A percentile compares a stretch with the other conserved stretches of the same genome.
Evolutionary conservation across 1,139 yeast genomes (phyloP).

Genomic region (Candida pseudocylindracea): DNA sequence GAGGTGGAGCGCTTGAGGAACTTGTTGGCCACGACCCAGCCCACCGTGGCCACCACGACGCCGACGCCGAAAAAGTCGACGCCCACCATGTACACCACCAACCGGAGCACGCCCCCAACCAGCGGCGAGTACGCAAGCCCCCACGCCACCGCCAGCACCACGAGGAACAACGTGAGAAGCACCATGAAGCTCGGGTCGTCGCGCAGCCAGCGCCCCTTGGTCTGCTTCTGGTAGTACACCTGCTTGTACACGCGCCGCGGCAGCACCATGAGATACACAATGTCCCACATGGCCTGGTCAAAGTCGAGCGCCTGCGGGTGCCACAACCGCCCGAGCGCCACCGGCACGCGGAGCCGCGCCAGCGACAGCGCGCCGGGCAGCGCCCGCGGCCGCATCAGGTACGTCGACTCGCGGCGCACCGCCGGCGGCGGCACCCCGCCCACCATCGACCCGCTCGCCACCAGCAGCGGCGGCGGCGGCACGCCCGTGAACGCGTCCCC

Average conservation of each 20-base stretch:
- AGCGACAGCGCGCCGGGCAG: no score
- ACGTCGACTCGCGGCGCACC: no score
- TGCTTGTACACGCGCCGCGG: constrained; percentile 73
- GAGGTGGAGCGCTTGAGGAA: constrained; percentile 22
- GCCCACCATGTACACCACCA: constrained; percentile 44
- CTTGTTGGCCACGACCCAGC: constrained; percentile 52
- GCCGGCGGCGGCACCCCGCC: no score
- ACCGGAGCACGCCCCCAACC: constrained; percentile 17
- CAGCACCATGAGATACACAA: constrained; percentile 43
- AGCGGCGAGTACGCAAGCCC: constrained; percentile 62
- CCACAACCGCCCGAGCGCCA: constrained; percentile 17
- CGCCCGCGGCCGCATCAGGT: no score
- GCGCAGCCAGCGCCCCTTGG: constrained; percentile 37
- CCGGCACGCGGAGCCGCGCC: no score
- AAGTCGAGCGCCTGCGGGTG: constrained; percentile 73
- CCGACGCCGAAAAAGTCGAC: constrained; percentile 59
- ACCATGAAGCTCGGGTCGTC: constrained; percentile 73
- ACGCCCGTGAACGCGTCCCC: no score
- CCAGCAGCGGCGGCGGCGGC: no score
- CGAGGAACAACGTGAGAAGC: constrained; percentile 37
- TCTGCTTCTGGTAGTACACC: constrained; percentile 45
- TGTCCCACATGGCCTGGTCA: constrained; percentile 88
- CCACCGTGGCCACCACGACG: constrained; percentile 34
- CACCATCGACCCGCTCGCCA: no score
- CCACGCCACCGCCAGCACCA: constrained; percentile 55